Evolutionary conservation across 805 yeast genomes (phyloP), one percentile per base, ranked within the genome.

Genomic region (Alloascoidea hylecoeti): DNA sequence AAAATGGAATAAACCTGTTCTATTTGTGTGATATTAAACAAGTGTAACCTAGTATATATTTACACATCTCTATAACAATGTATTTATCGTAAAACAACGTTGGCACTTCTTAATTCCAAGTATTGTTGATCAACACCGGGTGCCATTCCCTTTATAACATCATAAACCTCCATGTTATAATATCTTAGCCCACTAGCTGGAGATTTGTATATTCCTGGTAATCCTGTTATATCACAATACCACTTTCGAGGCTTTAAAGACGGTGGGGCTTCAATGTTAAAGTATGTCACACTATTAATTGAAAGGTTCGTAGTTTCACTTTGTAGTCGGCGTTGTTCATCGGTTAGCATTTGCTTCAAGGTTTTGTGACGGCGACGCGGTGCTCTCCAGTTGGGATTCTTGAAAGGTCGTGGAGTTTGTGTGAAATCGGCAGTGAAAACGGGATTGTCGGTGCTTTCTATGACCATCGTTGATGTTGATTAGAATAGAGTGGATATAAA

Each of bases 51-150:
- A n/a, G n/a, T n/a, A n/a, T n/a, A n/a, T n/a, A n/a, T n/a, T n/a
- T n/a, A n/a, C n/a, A n/a, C n/a, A n/a, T n/a, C n/a, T n/a, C n/a
- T n/a, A n/a, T n/a, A n/a, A n/a, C n/a, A n/a, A n/a, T n/a, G 18
- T 19, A 9, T 34, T 48, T 47, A 75, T 53, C 81, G 76, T 53
- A 88, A 64, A 5, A 89, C 73, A 14, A 88, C 85, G 53, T 89
- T 82, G 32, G 95, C 97, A 38, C 82, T 84, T 48, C 97, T 68
- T 42, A 89, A 62, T 45, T 81, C 81, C 51, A 89, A 63, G 53
- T 86, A 89, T 56, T 86, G 94, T 58, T 89, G 97, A 57, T 89
- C 96, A 18, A 81, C 80, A 16, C 96, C 95, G 2, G 94, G 83
- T 1, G 86, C 78, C 75, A 89, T 73, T 44, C 74, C 73, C 53